Evolutionary conservation across 2,329 filamentous ascomycete genomes (phyloP).

Genomic region (Colletotrichum tofieldiae): DNA sequence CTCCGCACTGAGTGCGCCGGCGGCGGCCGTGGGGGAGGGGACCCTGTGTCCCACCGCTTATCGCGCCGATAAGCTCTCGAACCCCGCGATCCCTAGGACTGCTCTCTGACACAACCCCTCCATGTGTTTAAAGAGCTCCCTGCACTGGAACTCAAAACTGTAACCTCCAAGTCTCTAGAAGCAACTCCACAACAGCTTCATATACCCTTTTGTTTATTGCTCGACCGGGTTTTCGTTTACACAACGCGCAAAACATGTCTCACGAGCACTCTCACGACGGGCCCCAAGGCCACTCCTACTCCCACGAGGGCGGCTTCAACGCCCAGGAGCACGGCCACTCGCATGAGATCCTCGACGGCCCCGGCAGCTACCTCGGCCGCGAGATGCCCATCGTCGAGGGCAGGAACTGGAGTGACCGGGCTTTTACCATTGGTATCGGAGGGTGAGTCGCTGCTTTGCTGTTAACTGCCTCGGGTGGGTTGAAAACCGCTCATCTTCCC

Average conservation of each 20-base stretch:
- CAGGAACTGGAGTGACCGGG: constrained; percentile 87
- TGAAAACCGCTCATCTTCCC: constrained; percentile 25
- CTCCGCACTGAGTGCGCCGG: constrained; percentile 33
- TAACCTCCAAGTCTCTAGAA: background rate
- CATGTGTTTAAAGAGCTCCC: constrained; percentile 1
- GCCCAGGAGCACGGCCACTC: constrained; percentile 89
- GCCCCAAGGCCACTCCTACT: constrained; percentile 65
- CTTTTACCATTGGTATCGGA: constrained; percentile 98
- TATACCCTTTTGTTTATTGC: background rate
- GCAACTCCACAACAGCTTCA: background rate
- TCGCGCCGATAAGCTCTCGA: constrained; percentile 29
- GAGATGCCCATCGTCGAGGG: constrained; percentile 96
- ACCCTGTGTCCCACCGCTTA: constrained; percentile 19
- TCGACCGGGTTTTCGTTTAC: background rate
- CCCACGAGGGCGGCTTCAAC: constrained; percentile 69
- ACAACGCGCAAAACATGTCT: constrained; percentile 46
- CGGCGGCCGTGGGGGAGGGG: constrained; percentile 31
- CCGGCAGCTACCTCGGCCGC: constrained; percentile 88
- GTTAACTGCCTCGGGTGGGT: background rate
- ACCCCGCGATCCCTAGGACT: constrained; percentile 34
- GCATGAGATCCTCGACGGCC: constrained; percentile 95
- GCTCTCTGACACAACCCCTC: constrained; percentile 29
- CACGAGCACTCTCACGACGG: constrained; percentile 69
- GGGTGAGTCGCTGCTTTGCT: constrained; percentile 74
- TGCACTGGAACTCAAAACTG: background rate